These are phyloP conservation scores for Globisporangium takayamanum DNA, from an alignment of 352 stramenopile species.

Conservation along the genomic window DNA sequence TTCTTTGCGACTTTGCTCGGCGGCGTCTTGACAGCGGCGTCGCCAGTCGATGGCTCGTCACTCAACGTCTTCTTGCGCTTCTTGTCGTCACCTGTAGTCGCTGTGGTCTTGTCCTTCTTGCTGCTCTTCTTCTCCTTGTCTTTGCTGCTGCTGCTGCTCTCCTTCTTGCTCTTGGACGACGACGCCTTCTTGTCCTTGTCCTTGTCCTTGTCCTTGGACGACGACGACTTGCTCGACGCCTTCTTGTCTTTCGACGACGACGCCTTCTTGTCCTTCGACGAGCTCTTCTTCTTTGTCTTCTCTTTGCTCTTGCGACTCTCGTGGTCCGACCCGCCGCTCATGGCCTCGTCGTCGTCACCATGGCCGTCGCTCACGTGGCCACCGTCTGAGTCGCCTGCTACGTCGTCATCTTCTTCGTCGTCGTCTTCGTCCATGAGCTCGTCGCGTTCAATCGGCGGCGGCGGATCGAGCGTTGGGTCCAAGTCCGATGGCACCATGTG, in stretches of 20 bases:
- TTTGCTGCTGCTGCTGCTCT: slow-evolving; percentile 11
- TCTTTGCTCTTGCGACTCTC: slow-evolving; percentile 26
- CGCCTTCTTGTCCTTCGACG: slow-evolving; percentile 28
- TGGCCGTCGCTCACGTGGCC: slow-evolving; percentile 11
- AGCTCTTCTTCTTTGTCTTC: slow-evolving; percentile 22
- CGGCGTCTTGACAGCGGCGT: slow-evolving; percentile 4
- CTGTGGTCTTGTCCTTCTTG: slow-evolving; percentile 9
- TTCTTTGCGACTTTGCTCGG: slow-evolving; percentile 44
- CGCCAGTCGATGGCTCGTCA: not conserved
- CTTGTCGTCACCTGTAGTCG: slow-evolving; percentile 18
- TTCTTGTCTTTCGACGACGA: slow-evolving; percentile 30
- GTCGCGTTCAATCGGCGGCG: slow-evolving; percentile 27
- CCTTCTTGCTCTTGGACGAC: slow-evolving; percentile 24
- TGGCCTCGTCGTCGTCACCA: slow-evolving; percentile 11
- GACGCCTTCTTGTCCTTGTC: slow-evolving; percentile 15
- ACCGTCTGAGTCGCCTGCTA: slow-evolving; percentile 10
- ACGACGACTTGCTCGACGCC: slow-evolving; percentile 6
- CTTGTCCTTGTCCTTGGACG: slow-evolving; percentile 6
- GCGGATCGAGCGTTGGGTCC: slow-evolving; percentile 63
- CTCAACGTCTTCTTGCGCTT: slow-evolving; percentile 16
- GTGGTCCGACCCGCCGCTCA: slow-evolving; percentile 17
- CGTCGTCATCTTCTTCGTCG: slow-evolving; percentile 21
- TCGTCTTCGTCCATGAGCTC: slow-evolving; percentile 24
- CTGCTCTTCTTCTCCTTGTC: slow-evolving; percentile 25
- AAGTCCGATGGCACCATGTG: slow-evolving; percentile 81